These are phyloP conservation scores for Auriculariales sp. DNA, from an alignment of 768 basidiomycete species.

Conservation along the genomic window DNA sequence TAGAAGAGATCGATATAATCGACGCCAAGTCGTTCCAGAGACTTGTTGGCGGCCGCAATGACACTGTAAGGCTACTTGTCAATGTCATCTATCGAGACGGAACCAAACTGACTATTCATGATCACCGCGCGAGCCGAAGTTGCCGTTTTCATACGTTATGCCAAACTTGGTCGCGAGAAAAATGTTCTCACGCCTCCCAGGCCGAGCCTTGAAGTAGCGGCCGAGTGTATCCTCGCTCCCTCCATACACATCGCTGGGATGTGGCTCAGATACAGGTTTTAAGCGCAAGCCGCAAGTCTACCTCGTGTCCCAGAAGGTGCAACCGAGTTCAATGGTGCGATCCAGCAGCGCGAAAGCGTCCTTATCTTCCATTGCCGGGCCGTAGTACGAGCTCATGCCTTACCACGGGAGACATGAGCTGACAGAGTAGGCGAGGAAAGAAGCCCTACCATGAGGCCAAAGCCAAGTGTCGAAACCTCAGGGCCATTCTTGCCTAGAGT, in stretches of 20 bases:
- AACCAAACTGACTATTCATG: not conserved
- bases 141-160: not conserved
- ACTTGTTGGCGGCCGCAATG: constrained; percentile 6
- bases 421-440: no score
- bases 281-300: not conserved
- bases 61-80: no score
- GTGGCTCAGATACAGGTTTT: no score
- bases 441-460: no score
- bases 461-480: no score
- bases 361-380: not conserved
- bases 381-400: not conserved
- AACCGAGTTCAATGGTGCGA: not conserved
- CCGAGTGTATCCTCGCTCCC: no score
- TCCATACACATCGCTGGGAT: no score
- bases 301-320: not conserved
- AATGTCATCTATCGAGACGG: not conserved
- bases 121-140: not conserved
- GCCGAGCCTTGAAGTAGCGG: not conserved
- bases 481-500: no score
- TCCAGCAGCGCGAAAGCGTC: not conserved
- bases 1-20: constrained; percentile 10
- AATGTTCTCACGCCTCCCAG: constrained; percentile 7
- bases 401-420: no score
- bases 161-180: constrained; percentile 12
- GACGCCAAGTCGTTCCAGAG: constrained; percentile 5